Conservation (phyloP, 2,329 filamentous ascomycete genomes). For the Fusarium nodosum region DNA sequence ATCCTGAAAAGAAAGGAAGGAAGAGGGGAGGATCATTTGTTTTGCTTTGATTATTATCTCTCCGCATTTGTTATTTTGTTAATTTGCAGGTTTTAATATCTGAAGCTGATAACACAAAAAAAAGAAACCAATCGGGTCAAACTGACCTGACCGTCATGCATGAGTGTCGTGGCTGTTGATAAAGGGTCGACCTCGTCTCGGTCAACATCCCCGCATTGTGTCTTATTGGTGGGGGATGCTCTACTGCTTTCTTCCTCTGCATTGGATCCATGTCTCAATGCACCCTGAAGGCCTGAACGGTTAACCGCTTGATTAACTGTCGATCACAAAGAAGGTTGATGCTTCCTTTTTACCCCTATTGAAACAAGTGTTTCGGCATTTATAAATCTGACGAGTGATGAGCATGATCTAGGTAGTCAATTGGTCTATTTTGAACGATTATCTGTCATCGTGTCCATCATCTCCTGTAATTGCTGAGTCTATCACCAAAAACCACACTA, state of each 20-base stretch:
- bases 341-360: background rate
- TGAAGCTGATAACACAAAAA: conserved; percentile 31
- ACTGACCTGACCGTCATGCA: conserved; percentile 53
- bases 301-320: conserved; percentile 9
- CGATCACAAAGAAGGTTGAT: conserved; percentile 11
- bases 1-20: conserved; percentile 7
- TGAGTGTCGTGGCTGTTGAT: conserved; percentile 63
- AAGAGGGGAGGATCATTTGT: conserved; percentile 12
- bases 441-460: background rate
- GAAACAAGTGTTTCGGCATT: background rate
- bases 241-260: conserved; percentile 12
- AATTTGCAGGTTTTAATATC: conserved; percentile 15
- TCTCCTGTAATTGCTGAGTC: background rate
- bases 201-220: conserved; percentile 39
- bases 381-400: background rate
- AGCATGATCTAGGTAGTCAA: background rate
- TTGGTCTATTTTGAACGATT: background rate
- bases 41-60: background rate
- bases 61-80: conserved; percentile 7
- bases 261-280: background rate
- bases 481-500: conserved; percentile 4
- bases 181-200: conserved; percentile 54
- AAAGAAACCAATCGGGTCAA: conserved; percentile 31
- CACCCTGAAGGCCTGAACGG: too few relatives aligned
- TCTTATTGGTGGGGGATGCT: conserved; percentile 36